Evolutionary conservation across 306 rosid genomes (phyloP), one percentile per base, ranked within the genome.

Genomic region (Malus sieversii): DNA sequence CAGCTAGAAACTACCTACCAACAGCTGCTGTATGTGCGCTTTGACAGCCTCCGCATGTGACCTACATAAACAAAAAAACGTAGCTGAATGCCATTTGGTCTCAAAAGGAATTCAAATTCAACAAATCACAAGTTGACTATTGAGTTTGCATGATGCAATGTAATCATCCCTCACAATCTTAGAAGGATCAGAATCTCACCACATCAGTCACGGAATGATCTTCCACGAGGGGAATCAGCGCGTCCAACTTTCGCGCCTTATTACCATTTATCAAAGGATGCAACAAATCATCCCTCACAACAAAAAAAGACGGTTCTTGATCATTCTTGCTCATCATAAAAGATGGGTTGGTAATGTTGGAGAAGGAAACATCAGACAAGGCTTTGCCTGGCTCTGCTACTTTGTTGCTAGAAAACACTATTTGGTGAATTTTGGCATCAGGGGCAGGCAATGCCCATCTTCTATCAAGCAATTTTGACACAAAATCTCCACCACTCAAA

Each of bases 31-130:
- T 79, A 70, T 94, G 97, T 59, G 98, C 96, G 80, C 98, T 94
- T 82, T 92, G 97, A 87, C 98, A 94, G 59, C 98, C 98, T 83
- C 98, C 98, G 72, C 98, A 94, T 9, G 98, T 94, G 66, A 92
- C 96, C 98, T 94, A 82, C 75, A 86, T 8, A 38, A 7, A 7
- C 9, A 38, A 7, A 7, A 38, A 38, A 38, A 38, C 42, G 2
- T 38, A 38, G 42, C 10, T 38, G 42, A 38, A 38, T 38, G 42
- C 42, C 42, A 38, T 70, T 85, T 78, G 66, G 77, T 67, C 68
- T 57, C 30, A 66, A 73, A 77, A 76, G 73, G 70, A 70, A 61
- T 85, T 74, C 74, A 70, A 66, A 66, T 33, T 33, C 46, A 68
- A 74, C 25, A 30, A 44, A 3, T 65, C 57, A 71, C 42, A n/a